Percentiles rank a stretch among this genome's conserved stretches.
Evolutionary conservation across 768 basidiomycete species (phyloP).

Genomic region (Kwoniella pini): DNA sequence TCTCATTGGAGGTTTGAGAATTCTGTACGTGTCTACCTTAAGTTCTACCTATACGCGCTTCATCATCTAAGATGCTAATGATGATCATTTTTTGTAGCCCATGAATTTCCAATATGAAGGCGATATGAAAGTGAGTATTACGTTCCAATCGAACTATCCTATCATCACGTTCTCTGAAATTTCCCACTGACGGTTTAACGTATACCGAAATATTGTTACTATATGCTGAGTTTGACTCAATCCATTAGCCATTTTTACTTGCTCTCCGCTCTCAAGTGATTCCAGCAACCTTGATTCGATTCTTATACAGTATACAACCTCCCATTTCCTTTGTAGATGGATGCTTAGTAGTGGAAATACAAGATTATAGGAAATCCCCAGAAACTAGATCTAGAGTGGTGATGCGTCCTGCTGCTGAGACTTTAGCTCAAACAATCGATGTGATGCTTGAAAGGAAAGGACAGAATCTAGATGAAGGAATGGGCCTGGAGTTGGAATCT

Average conservation of each 20-base stretch:
- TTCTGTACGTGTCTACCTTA: conserved; percentile 48
- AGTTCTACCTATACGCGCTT: too few species aligned
- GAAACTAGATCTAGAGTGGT: conserved; percentile 35
- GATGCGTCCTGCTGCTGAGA: conserved; percentile 46
- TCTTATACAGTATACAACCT: conserved; percentile 48
- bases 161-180: too few species aligned
- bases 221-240: too few species aligned
- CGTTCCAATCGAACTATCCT: not conserved
- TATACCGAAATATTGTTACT: too few species aligned
- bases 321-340: conserved; percentile 46
- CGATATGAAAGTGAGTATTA: conserved; percentile 54
- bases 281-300: conserved; percentile 53
- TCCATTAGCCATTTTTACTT: conserved; percentile 55
- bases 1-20: conserved; percentile 56
- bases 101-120: conserved; percentile 55
- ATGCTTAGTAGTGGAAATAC: conserved; percentile 58
- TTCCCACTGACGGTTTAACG: too few species aligned
- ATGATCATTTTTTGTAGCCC: conserved; percentile 39
- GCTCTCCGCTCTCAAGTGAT: conserved; percentile 56
- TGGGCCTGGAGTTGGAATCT: conserved; percentile 55
- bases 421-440: conserved; percentile 43
- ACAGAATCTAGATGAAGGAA: conserved; percentile 51
- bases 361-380: conserved; percentile 52
- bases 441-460: conserved; percentile 39
- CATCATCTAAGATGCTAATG: too few species aligned